phyloP scores from a whole-genome alignment of 75 land plant species.

The Pinus taeda region DNA sequence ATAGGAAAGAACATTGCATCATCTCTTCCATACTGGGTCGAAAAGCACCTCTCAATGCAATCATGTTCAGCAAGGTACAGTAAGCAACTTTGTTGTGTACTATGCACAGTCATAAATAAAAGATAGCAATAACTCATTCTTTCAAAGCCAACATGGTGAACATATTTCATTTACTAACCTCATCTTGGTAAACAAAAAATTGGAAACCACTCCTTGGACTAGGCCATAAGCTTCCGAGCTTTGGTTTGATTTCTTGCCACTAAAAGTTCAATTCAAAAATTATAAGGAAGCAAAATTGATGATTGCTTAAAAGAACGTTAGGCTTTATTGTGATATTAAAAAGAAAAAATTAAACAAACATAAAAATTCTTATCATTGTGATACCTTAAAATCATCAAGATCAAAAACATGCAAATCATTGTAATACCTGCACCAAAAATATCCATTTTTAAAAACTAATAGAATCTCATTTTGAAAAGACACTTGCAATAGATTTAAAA shows the following conservation, averaged over 20 bases:
- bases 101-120: background rate
- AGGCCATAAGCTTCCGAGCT: slow-evolving; percentile 86
- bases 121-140: background rate
- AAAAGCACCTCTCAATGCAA: no score
- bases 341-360: background rate
- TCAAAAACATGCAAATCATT: slow-evolving; percentile 97
- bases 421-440: slow-evolving; percentile 68
- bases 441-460: background rate
- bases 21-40: no score
- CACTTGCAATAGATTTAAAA: background rate
- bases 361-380: background rate
- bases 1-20: no score
- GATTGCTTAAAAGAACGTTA: background rate
- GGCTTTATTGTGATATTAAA: background rate
- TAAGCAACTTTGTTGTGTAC: background rate
- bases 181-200: slow-evolving; percentile 81
- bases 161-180: slow-evolving; percentile 43
- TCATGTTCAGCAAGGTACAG: background rate
- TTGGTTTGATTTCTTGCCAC: slow-evolving; percentile 99
- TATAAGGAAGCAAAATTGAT: background rate
- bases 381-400: slow-evolving; percentile 95
- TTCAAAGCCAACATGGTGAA: background rate
- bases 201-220: slow-evolving; percentile 96
- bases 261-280: slow-evolving; percentile 19
- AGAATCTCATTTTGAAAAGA: background rate